Evolutionary conservation across 73 alveolate species (phyloP).

Genomic region (Stentor roeselii): DNA sequence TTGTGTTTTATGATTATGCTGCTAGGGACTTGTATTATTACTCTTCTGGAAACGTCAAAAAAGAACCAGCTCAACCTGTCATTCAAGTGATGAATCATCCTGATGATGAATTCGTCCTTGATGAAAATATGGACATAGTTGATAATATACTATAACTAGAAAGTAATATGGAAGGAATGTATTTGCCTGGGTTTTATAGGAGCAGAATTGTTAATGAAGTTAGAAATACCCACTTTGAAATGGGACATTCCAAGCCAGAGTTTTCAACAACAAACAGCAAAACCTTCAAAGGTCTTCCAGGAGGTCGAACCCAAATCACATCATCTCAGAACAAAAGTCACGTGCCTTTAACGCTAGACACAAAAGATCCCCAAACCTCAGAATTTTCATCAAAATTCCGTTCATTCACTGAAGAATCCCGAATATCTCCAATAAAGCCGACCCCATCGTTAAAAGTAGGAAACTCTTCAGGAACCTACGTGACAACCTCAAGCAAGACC

Average conservation of each 20-base stretch:
- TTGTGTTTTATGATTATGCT: slow-evolving; percentile 25
- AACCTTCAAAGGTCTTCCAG: no score
- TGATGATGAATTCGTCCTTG: not conserved
- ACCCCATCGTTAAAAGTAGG: not conserved
- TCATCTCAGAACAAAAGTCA: not conserved
- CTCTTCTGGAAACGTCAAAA: not conserved
- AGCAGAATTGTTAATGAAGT: not conserved
- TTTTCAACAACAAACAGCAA: not conserved
- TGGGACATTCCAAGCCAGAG: not conserved
- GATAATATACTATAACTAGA: not conserved
- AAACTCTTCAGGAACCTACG: not conserved
- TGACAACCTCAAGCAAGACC: not conserved
- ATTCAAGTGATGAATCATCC: not conserved
- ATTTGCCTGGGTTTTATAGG: slow-evolving; percentile 13
- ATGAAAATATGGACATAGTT: not conserved
- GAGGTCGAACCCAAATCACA: no score
- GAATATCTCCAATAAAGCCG: not conserved
- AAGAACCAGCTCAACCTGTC: not conserved
- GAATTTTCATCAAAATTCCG: not conserved
- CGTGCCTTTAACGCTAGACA: not conserved
- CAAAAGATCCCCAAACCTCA: not conserved
- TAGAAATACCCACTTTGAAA: not conserved
- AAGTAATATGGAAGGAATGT: slow-evolving; percentile 24
- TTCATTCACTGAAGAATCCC: not conserved
- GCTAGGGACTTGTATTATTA: not conserved